Conservation (phyloP, 2,329 filamentous ascomycete species). For the Biscogniauxia mediterranea region DNA sequence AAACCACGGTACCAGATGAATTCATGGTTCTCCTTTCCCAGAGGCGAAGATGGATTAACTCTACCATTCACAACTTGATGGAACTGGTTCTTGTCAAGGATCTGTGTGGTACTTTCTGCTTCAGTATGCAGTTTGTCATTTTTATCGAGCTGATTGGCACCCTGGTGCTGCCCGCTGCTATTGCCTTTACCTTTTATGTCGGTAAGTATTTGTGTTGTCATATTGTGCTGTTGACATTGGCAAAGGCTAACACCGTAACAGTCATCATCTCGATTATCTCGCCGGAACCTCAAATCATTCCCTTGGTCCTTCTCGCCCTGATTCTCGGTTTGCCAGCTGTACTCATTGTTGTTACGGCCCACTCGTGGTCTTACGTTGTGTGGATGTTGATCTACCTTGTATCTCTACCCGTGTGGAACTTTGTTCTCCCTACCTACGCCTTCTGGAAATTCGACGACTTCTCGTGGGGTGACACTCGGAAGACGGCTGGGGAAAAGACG, state of each 20-base stretch:
- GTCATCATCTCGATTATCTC: slow-evolving; percentile 83
- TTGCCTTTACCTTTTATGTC: slow-evolving; percentile 95
- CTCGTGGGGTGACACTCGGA: slow-evolving; percentile 96
- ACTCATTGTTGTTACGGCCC: slow-evolving; percentile 88
- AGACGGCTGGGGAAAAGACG: slow-evolving; percentile 86
- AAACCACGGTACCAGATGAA: slow-evolving; percentile 90
- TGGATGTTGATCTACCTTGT: slow-evolving; percentile 98
- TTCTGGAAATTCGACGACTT: slow-evolving; percentile 99
- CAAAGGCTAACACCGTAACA: slow-evolving; percentile 36
- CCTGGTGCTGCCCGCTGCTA: slow-evolving; percentile 90
- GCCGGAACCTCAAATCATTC: slow-evolving; percentile 79
- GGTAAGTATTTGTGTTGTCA: slow-evolving; percentile 54
- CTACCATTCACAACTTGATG: slow-evolving; percentile 97
- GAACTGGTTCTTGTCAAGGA: slow-evolving; percentile 93
- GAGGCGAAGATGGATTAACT: slow-evolving; percentile 98
- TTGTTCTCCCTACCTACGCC: slow-evolving; percentile 87
- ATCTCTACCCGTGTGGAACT: slow-evolving; percentile 96
- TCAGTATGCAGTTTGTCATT: slow-evolving; percentile 99
- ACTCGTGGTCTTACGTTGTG: slow-evolving; percentile 84
- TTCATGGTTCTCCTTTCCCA: slow-evolving; percentile 94
- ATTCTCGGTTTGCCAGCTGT: slow-evolving; percentile 93
- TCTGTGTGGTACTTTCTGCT: slow-evolving; percentile 97
- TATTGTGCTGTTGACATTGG: neutral
- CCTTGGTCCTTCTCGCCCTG: slow-evolving; percentile 80
- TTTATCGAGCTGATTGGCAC: slow-evolving; percentile 95